These are phyloP conservation scores for Plectosphaerella plurivora DNA, from an alignment of 2,329 filamentous ascomycete species.

Conservation along the genomic window DNA sequence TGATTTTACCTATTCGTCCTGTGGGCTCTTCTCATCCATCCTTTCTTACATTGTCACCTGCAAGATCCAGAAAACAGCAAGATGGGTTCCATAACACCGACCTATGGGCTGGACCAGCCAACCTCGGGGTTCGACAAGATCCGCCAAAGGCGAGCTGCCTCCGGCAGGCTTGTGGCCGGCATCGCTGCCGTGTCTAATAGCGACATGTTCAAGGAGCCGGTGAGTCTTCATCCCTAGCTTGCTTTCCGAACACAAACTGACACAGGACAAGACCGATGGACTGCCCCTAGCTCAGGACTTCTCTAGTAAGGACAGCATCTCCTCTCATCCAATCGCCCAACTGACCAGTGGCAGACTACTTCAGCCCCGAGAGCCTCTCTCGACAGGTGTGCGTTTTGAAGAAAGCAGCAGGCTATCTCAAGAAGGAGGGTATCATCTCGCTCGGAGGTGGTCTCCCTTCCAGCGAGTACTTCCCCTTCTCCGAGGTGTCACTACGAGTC, in stretches of 20 bases:
- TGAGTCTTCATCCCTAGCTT: conserved; percentile 29
- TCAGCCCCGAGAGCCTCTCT: too few species aligned
- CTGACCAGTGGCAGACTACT: background rate
- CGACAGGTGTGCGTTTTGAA: too few species aligned
- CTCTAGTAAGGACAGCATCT: too few species aligned
- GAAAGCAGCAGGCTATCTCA: background rate
- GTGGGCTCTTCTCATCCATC: too few species aligned
- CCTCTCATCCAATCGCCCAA: background rate
- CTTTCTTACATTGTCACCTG: too few species aligned
- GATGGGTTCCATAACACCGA: too few species aligned
- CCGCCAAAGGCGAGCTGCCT: conserved; percentile 61
- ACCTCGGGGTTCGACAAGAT: conserved; percentile 53
- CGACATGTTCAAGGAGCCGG: conserved; percentile 77
- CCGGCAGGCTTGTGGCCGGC: conserved; percentile 68
- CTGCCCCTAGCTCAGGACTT: conserved; percentile 64
- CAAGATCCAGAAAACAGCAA: too few species aligned
- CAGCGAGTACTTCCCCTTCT: conserved; percentile 2
- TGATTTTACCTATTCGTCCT: too few species aligned
- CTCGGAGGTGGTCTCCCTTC: background rate
- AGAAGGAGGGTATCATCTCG: conserved; percentile 1
- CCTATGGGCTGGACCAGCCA: too few species aligned
- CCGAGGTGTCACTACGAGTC: background rate
- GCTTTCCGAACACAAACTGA: conserved; percentile 14
- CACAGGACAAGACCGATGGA: conserved; percentile 64
- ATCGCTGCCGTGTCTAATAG: conserved; percentile 74